Base-by-base conservation (phyloP, 1,284 basidiomycete species). In the Boletus semigastroideus region DNA sequence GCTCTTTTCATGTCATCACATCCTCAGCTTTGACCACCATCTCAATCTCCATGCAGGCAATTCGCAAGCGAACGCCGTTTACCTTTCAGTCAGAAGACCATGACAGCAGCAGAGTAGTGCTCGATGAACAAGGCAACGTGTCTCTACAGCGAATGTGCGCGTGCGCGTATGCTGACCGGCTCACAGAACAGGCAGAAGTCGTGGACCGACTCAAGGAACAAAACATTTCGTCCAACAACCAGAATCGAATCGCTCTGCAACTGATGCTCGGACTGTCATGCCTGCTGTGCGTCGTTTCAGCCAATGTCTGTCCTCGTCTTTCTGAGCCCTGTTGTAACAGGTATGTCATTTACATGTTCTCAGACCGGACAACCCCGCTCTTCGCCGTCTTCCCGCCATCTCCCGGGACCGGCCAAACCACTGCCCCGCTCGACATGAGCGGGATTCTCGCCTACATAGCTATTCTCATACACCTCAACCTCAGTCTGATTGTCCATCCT, bases 141-240 rank as follows among this genome's bases (percentile, higher is more conserved):
- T 2, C 2, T 27, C 13, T 5, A 4, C 13, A 10, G 19, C 14
- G 17, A 31, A 42, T 1, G 1, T 19, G 6, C 30, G 6, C 28
- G 14, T 25, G 22, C 20, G 1, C n/a, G n/a, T 20, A 10, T 42
- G 20, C 55, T 64, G 1, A 63, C 48, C 39, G 1, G 13, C 48
- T 25, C 43, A 14, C 59, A 84, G 82, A 85, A 60, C 82, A 84
- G 61, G 75, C 81, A 48, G 74, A 75, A 45, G 28, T 81, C 12
- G 73, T 84, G 44, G 65, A 74, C 17, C 55, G 45, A 8, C 64
- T 84, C 38, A 74, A 72, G 45, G 59, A 58, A 25, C 63, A 72
- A 46, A 78, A 77, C 54, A 59, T 69, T 0, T 58, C 60, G 9
- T 74, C 74, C 1, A 77, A 75, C 59, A 57, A 60, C 47, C 70